Base-by-base conservation (phyloP, 805 yeast species). In the Lachancea dasiensis region DNA sequence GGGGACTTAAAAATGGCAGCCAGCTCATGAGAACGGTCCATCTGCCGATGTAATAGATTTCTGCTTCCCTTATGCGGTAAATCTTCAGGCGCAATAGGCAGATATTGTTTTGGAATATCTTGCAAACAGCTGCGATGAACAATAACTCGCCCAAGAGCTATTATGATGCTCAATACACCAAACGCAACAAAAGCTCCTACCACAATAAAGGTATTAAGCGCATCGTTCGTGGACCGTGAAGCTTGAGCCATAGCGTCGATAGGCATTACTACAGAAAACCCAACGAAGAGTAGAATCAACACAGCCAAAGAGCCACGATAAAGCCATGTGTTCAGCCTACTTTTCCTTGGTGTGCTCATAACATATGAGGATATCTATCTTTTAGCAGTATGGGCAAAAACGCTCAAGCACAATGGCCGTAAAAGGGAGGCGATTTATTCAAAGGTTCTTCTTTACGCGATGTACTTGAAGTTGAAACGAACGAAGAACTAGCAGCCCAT, bases 131-230 rank as follows among this genome's bases (percentile, higher is more conserved):
- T 68, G 40, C 80, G 68, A 39, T 73, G 68, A 17, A 72, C 69
- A 39, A 78, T 64, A 6, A 86, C 63, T 39, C 97, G 68, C 26
- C 75, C 63, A 15, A 81, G 61, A 46, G 77, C 75, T 14, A 83
- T 56, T 1, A 75, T 44, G 0, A 78, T 45, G 3, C 77, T 61
- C 5, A 72, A 48, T 0, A 81, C 41, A 1, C 77, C 64, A 45
- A 84, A 77, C 1, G 76, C 61, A 2, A 78, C 85, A 50, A 84
- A 69, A 5, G 82, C 86, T 31, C 78, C 73, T 6, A 84, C 76
- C 15, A 87, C 85, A 42, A 89, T 85, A 45, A 89, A 80, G 3
- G 90, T 75, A 55, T 87, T 86, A 56, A 85, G 66, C 1, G 85
- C 92, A 49, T 83, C 75, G 43, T 75, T 73, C 9, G 69, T 61